Percentiles rank a stretch among this genome's conserved stretches.
These are phyloP conservation scores for Ceratobasidium sp. DNA, from an alignment of 1,284 basidiomycete genomes.

Conservation along the genomic window DNA sequence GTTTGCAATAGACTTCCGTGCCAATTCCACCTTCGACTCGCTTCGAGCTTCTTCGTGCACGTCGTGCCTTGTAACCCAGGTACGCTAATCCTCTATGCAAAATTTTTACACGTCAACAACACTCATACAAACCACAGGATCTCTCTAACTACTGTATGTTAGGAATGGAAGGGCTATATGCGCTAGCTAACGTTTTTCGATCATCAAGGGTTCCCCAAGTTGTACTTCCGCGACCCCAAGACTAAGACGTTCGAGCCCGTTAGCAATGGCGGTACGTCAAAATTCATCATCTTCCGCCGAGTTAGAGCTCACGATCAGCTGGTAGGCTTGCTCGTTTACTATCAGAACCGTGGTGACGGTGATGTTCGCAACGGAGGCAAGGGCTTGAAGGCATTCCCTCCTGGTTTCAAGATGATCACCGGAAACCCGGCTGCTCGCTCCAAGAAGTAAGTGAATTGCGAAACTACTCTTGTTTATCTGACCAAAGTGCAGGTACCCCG, in stretches of 20 bases:
- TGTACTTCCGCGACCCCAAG: constrained; percentile 58
- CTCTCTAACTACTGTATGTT: constrained; percentile 56
- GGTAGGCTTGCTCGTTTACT: constrained; percentile 36
- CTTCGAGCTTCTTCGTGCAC: constrained; percentile 61
- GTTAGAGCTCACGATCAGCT: too few species aligned
- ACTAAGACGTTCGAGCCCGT: constrained; percentile 57
- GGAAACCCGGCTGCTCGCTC: constrained; percentile 55
- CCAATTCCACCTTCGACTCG: constrained; percentile 57
- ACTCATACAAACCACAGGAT: too few species aligned
- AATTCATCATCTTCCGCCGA: too few species aligned
- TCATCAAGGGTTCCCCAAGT: constrained; percentile 23
- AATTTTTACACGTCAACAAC: constrained; percentile 50
- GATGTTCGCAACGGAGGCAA: constrained; percentile 16
- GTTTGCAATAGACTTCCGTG: constrained; percentile 54
- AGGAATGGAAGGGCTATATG: not conserved
- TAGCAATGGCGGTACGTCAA: constrained; percentile 37
- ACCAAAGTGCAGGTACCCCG: not conserved
- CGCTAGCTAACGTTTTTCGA: not conserved
- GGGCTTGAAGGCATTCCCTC: constrained; percentile 56
- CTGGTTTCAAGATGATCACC: constrained; percentile 62
- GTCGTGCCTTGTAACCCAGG: constrained; percentile 53
- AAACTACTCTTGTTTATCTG: not conserved
- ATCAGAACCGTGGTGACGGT: too few species aligned
- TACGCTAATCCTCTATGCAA: not conserved
- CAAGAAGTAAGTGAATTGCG: constrained; percentile 17